Evolutionary conservation across 306 rosid species (phyloP).

Genomic region (barrel medic (Medicago truncatula)): MtrunA17r5.0-ANR NC_053042.1:39633501-39634000

Average conservation of each 20-base stretch:
- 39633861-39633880: neutral
- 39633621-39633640: neutral
- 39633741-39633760: neutral
- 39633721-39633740: neutral
- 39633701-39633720: neutral
- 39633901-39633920: neutral
- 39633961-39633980: neutral
- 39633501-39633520: neutral
- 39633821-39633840: neutral
- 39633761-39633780: constrained; percentile 1
- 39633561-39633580: neutral
- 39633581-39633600: neutral
- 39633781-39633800: neutral
- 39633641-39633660: neutral
- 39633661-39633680: neutral
- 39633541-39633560: no score
- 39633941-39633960: neutral
- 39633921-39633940: neutral
- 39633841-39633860: neutral
- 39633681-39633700: neutral
- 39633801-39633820: neutral
- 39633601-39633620: neutral
- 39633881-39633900: neutral
- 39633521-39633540: neutral
- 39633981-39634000: neutral